Conservation (phyloP, 495 filamentous ascomycete genomes). For the Daldinia decipiens region DNA sequence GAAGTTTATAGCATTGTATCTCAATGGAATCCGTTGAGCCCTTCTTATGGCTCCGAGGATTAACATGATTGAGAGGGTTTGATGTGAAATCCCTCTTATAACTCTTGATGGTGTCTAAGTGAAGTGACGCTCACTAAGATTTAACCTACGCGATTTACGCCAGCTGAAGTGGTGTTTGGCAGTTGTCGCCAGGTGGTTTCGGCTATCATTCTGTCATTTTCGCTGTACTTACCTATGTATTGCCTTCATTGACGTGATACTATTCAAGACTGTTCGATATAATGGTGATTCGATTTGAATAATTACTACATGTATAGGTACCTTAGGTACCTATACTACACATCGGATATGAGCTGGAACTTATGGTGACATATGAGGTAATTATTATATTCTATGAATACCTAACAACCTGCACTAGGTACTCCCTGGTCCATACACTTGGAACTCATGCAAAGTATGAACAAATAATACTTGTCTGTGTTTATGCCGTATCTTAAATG, state of each 20-base stretch:
- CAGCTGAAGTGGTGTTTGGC: background rate
- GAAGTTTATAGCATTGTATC: background rate
- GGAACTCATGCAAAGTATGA: background rate
- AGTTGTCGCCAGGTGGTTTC: constrained; percentile 10
- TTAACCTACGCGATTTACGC: constrained; percentile 7
- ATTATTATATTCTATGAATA: background rate
- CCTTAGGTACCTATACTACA: too few species aligned
- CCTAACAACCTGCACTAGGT: background rate
- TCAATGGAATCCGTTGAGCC: constrained; percentile 15
- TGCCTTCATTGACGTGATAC: background rate
- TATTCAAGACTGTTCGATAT: background rate
- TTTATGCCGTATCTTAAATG: background rate
- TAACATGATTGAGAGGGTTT: constrained; percentile 22
- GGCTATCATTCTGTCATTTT: background rate
- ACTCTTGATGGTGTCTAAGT: constrained; percentile 1
- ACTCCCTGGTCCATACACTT: background rate
- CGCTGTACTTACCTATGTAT: too few species aligned
- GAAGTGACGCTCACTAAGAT: constrained; percentile 1
- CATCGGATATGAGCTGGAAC: background rate
- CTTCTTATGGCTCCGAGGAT: constrained; percentile 20
- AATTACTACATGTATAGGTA: background rate
- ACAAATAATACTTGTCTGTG: background rate
- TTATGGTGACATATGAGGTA: background rate
- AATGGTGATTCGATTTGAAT: background rate
- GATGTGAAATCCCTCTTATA: constrained; percentile 2